Conservation (phyloP, 2,329 filamentous ascomycete genomes). For the Microthyrium microscopicum region DNA sequence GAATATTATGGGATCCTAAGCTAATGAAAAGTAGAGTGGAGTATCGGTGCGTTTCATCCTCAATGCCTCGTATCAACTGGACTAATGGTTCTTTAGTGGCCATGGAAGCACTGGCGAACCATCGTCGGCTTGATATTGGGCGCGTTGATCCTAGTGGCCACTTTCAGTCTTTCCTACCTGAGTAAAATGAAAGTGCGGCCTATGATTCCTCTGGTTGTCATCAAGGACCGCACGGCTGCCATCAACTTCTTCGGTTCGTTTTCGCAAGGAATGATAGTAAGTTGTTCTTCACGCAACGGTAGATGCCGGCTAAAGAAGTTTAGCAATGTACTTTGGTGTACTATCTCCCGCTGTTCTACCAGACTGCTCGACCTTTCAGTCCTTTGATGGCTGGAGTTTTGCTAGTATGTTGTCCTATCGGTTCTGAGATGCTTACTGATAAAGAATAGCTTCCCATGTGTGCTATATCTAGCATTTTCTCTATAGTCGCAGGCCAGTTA, state of each 20-base stretch:
- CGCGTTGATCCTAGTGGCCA: not conserved
- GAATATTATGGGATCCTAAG: too few relatives aligned
- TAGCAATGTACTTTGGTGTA: not conserved
- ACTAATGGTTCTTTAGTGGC: not conserved
- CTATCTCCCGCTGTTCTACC: not conserved
- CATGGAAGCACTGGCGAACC: conserved; percentile 1
- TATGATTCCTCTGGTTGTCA: not conserved
- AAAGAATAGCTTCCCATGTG: too few relatives aligned
- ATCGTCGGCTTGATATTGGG: conserved; percentile 1
- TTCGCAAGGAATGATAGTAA: too few relatives aligned
- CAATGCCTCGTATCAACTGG: not conserved
- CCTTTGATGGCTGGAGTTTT: not conserved
- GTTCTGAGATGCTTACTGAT: too few relatives aligned
- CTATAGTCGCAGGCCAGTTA: too few relatives aligned
- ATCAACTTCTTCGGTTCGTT: not conserved
- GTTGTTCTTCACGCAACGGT: too few relatives aligned
- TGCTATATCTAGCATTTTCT: too few relatives aligned
- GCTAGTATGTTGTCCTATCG: too few relatives aligned
- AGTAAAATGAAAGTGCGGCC: not conserved
- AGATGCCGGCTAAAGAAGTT: too few relatives aligned
- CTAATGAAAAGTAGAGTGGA: too few relatives aligned
- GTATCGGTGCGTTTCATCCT: too few relatives aligned
- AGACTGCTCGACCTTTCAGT: not conserved
- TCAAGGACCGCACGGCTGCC: not conserved
- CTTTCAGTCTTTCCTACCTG: not conserved